Percentiles rank a stretch among this genome's conserved stretches.
Evolutionary conservation across 139 green algal species (phyloP).

Genomic region (Chlamydomonas schloesseri): DNA sequence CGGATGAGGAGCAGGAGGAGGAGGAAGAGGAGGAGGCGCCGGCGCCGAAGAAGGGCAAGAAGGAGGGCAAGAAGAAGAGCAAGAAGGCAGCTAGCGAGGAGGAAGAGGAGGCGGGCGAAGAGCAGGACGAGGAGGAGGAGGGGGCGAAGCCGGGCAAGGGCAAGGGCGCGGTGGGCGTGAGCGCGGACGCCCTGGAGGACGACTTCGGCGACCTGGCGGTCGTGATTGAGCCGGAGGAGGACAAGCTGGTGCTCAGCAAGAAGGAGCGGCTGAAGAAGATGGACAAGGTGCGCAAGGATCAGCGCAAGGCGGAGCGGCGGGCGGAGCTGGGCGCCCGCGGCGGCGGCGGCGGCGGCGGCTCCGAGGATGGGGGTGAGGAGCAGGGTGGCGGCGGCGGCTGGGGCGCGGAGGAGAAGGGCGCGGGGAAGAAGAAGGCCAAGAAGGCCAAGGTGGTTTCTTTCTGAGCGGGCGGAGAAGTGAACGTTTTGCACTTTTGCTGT

Average conservation of each 20-base stretch:
- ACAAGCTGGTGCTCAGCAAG: slow-evolving; percentile 41
- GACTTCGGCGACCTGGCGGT: slow-evolving; percentile 21
- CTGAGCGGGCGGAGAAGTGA: no score
- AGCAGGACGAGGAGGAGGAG: not conserved
- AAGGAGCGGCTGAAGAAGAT: slow-evolving; percentile 41
- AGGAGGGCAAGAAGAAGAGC: not conserved
- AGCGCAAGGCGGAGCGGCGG: slow-evolving; percentile 11
- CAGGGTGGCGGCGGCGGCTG: not conserved
- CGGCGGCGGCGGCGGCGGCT: not conserved
- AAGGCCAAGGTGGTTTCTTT: slow-evolving; percentile 33
- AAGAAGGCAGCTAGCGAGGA: not conserved
- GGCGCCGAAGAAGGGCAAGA: not conserved
- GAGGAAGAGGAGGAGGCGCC: not conserved
- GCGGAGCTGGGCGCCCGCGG: not conserved
- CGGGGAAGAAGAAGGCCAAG: not conserved
- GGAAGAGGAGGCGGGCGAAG: not conserved
- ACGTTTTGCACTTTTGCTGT: no score
- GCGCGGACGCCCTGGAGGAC: slow-evolving; percentile 36
- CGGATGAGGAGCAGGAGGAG: not conserved
- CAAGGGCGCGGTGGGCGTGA: not conserved
- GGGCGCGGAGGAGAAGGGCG: not conserved
- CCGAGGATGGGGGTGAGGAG: not conserved
- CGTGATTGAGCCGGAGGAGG: slow-evolving; percentile 42
- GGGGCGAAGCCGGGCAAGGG: not conserved
- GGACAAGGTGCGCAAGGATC: not conserved